Conservation (phyloP, 2,329 filamentous ascomycete genomes). For the Bipolaris cookei region DNA sequence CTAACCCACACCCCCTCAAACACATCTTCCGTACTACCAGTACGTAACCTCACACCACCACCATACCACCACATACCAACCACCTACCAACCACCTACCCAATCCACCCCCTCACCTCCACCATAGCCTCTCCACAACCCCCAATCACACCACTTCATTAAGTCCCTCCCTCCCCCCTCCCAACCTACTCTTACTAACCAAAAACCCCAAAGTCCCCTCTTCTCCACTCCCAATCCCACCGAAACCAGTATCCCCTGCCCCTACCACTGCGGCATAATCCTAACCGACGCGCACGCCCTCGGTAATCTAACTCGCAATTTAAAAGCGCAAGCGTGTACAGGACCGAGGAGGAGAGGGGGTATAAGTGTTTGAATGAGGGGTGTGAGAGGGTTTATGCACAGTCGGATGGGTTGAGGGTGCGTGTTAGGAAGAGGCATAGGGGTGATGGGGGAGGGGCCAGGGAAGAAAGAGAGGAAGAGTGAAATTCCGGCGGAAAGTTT, state of each 20-base stretch:
- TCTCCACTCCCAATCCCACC: not conserved
- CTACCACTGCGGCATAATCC: conserved; percentile 28
- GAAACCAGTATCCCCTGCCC: conserved; percentile 25
- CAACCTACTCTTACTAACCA: not conserved
- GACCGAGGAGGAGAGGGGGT: not conserved
- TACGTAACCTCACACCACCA: no score
- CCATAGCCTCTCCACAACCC: no score
- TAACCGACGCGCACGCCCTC: conserved; percentile 34
- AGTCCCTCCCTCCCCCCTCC: no score
- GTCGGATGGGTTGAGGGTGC: conserved; percentile 34
- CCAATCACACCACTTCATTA: no score
- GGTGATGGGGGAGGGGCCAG: not conserved
- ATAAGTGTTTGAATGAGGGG: conserved; percentile 21
- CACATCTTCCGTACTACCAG: no score
- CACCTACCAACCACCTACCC: no score
- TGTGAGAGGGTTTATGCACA: conserved; percentile 35
- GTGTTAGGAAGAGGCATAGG: conserved; percentile 25
- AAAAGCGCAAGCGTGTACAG: conserved; percentile 32
- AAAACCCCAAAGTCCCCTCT: not conserved
- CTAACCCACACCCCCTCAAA: no score
- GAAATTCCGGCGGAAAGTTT: not conserved
- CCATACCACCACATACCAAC: no score
- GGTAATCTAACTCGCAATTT: conserved; percentile 41
- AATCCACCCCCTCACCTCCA: no score
- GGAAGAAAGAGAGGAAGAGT: not conserved